These are phyloP conservation scores for Lactifluus pinguis DNA, from an alignment of 768 basidiomycete species.

Conservation along the genomic window DNA sequence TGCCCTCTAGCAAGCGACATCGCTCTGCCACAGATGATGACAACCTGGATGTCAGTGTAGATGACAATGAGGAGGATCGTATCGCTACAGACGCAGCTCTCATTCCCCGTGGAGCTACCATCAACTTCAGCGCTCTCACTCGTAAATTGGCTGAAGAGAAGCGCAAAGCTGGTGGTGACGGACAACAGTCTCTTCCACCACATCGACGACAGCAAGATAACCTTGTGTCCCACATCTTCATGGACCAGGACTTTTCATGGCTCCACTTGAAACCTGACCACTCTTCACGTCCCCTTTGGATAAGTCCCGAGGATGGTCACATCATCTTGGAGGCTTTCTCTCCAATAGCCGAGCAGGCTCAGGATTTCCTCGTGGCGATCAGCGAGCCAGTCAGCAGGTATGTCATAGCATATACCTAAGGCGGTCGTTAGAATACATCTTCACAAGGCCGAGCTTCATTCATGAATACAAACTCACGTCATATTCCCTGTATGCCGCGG, in stretches of 20 bases:
- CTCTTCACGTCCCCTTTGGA: slow-evolving; percentile 89
- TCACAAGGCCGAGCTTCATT: slow-evolving; percentile 82
- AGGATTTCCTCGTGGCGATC: slow-evolving; percentile 96
- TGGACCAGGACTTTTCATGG: slow-evolving; percentile 79
- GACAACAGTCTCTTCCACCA: slow-evolving; percentile 42
- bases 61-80: slow-evolving; percentile 49
- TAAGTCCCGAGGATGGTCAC: slow-evolving; percentile 82
- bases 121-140: slow-evolving; percentile 78
- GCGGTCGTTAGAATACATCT: slow-evolving; percentile 26
- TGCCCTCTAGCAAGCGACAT: slow-evolving; percentile 31
- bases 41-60: slow-evolving; percentile 38
- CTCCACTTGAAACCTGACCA: slow-evolving; percentile 88
- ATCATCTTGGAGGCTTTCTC: slow-evolving; percentile 98
- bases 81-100: slow-evolving; percentile 30
- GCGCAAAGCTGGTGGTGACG: slow-evolving; percentile 34
- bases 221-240: slow-evolving; percentile 75
- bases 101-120: slow-evolving; percentile 67
- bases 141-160: slow-evolving; percentile 66
- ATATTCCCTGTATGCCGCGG: slow-evolving; percentile 96
- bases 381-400: slow-evolving; percentile 98
- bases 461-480: slow-evolving; percentile 99
- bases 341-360: slow-evolving; percentile 95
- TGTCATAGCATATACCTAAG: slow-evolving; percentile 27
- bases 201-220: slow-evolving; percentile 68
- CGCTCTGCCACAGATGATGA: slow-evolving; percentile 46